Evolutionary conservation across 1,284 basidiomycete species (phyloP).

Genomic region (Ustilago hordei): DNA sequence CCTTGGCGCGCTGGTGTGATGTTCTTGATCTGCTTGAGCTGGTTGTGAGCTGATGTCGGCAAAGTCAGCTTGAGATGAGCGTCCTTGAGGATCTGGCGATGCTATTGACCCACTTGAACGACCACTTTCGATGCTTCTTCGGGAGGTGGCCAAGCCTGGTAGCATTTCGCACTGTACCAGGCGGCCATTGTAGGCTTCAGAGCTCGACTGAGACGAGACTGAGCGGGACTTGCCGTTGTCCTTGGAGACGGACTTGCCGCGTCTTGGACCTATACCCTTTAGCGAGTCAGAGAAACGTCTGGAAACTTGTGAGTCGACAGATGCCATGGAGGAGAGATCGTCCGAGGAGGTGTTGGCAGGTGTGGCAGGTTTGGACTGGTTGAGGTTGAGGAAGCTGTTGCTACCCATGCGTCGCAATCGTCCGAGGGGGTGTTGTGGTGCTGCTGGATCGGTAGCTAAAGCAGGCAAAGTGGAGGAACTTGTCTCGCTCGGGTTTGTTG

Average conservation of each 20-base stretch:
- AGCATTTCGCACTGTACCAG: conserved; percentile 21
- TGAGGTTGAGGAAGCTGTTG: conserved; percentile 43
- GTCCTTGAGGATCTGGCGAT: conserved; percentile 20
- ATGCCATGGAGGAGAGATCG: conserved; percentile 24
- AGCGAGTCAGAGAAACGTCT: conserved; percentile 41
- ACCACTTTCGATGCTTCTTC: conserved; percentile 37
- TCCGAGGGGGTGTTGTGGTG: conserved; percentile 22
- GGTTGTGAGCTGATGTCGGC: not conserved
- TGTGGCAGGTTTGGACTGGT: conserved; percentile 20
- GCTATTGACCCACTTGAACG: conserved; percentile 24
- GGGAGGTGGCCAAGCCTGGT: conserved; percentile 1
- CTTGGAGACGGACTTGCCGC: conserved; percentile 31
- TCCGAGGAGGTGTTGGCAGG: conserved; percentile 28
- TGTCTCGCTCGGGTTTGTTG: not conserved
- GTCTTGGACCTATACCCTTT: conserved; percentile 29
- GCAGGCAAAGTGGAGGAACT: not conserved
- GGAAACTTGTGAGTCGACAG: conserved; percentile 31
- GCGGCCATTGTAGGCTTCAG: conserved; percentile 21
- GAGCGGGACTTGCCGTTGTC: conserved; percentile 19
- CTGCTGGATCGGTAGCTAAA: not conserved
- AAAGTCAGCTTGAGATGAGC: conserved; percentile 21
- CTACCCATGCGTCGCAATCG: conserved; percentile 50
- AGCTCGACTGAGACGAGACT: conserved; percentile 27
- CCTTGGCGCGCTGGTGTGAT: conserved; percentile 23
- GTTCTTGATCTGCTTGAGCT: conserved; percentile 13